These are phyloP conservation scores for Suhomyces yuchorum DNA, from an alignment of 1,139 yeast species.

Conservation along the genomic window DNA sequence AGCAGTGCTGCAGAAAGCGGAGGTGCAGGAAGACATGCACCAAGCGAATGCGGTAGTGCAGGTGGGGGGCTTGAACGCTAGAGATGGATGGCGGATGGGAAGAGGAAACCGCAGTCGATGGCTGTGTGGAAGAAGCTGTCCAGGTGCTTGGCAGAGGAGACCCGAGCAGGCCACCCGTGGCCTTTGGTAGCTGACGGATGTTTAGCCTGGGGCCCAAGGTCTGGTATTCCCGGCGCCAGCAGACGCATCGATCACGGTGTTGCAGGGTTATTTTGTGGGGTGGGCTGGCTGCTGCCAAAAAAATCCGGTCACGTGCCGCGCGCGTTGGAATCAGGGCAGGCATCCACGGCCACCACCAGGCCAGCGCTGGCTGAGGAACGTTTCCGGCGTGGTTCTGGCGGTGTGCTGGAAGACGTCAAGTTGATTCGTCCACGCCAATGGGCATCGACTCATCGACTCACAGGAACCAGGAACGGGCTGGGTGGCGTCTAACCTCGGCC, in stretches of 20 bases:
- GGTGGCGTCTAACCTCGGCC: no score
- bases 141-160: no score
- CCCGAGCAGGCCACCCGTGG: no score
- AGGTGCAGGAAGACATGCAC: not conserved
- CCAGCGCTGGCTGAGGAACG: not conserved
- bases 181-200: no score
- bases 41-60: not conserved
- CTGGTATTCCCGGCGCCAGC: no score
- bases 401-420: not conserved
- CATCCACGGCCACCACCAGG: not conserved
- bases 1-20: not conserved
- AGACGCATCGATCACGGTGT: not conserved
- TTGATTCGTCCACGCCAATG: not conserved
- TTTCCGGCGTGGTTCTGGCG: not conserved
- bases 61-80: not conserved
- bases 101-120: no score
- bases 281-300: constrained; percentile 2
- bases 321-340: not conserved
- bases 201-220: no score
- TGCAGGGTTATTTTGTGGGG: constrained; percentile 1
- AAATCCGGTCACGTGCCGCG: not conserved
- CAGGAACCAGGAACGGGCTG: not conserved
- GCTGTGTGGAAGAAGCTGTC: no score
- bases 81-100: not conserved
- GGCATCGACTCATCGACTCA: not conserved